Evolutionary conservation across 768 basidiomycete species (phyloP).

Genomic region (Mrakia frigida): DNA sequence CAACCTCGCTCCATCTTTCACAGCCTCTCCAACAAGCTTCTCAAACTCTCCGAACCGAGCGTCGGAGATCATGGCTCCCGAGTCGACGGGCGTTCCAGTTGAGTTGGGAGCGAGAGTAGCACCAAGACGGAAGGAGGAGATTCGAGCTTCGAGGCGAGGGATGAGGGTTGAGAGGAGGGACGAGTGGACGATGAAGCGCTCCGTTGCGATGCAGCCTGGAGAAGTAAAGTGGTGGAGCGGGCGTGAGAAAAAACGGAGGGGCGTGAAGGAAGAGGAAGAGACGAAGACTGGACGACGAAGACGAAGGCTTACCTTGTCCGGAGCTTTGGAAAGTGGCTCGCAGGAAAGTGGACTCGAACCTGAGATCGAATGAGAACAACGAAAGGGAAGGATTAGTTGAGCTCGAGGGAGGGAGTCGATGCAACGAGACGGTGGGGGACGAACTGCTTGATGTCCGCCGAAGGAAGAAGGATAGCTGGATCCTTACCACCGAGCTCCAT

Average conservation of each 20-base stretch:
- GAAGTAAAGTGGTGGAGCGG: not conserved
- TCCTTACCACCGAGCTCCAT: constrained; percentile 97
- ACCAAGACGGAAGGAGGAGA: constrained; percentile 63
- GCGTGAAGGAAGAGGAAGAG: too few relatives aligned
- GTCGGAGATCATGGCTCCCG: constrained; percentile 77
- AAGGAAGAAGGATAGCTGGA: constrained; percentile 80
- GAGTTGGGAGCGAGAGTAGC: constrained; percentile 56
- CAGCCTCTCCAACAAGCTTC: constrained; percentile 58
- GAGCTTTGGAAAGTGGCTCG: constrained; percentile 12
- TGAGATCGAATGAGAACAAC: not conserved
- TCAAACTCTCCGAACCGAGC: constrained; percentile 67
- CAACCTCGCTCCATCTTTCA: constrained; percentile 60
- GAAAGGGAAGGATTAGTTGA: not conserved
- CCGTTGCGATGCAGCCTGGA: constrained; percentile 96
- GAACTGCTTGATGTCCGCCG: constrained; percentile 65
- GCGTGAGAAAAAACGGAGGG: not conserved
- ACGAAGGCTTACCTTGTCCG: not conserved
- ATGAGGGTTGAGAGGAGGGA: constrained; percentile 47
- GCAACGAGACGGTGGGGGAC: not conserved
- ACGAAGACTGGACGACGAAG: too few relatives aligned
- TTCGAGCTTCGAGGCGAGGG: constrained; percentile 43
- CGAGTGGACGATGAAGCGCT: constrained; percentile 79
- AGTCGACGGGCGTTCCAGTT: constrained; percentile 53
- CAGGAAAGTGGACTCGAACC: constrained; percentile 25
- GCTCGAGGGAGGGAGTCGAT: not conserved